Evolutionary conservation across 495 filamentous ascomycete genomes (phyloP).

Genomic region (Talaromyces borbonicus): DNA sequence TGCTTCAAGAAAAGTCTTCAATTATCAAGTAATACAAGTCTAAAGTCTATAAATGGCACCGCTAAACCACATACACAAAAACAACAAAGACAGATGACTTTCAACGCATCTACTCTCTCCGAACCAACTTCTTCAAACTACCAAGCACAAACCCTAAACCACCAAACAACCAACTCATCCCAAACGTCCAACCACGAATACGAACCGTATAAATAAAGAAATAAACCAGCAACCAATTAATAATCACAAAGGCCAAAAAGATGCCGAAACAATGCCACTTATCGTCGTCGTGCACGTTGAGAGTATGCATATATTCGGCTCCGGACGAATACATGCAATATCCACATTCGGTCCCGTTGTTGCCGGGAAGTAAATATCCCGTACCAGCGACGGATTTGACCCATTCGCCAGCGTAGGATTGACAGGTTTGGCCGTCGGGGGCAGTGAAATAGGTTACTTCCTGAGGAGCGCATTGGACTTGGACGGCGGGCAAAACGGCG

Average conservation of each 20-base stretch:
- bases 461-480: constrained; percentile 44
- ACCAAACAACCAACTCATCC: constrained; percentile 50
- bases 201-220: constrained; percentile 78
- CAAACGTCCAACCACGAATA: constrained; percentile 65
- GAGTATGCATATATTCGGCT: constrained; percentile 52
- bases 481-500: constrained; percentile 41
- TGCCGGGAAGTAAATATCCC: constrained; percentile 50
- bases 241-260: constrained; percentile 65
- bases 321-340: constrained; percentile 65
- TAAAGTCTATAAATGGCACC: background rate
- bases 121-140: background rate
- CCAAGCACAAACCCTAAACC: constrained; percentile 21
- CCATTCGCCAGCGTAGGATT: constrained; percentile 46
- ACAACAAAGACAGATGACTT: background rate
- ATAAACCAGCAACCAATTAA: constrained; percentile 71
- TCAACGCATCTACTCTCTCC: background rate
- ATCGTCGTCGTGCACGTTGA: constrained; percentile 55
- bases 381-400: constrained; percentile 33
- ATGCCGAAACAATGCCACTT: constrained; percentile 75
- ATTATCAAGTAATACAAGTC: no score
- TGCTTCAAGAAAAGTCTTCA: no score
- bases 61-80: background rate
- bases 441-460: constrained; percentile 61
- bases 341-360: constrained; percentile 50
- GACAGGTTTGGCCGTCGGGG: constrained; percentile 53